phyloP scores from a whole-genome alignment of 2,329 filamentous ascomycete species.

The Clonostachys byssicola region DNA sequence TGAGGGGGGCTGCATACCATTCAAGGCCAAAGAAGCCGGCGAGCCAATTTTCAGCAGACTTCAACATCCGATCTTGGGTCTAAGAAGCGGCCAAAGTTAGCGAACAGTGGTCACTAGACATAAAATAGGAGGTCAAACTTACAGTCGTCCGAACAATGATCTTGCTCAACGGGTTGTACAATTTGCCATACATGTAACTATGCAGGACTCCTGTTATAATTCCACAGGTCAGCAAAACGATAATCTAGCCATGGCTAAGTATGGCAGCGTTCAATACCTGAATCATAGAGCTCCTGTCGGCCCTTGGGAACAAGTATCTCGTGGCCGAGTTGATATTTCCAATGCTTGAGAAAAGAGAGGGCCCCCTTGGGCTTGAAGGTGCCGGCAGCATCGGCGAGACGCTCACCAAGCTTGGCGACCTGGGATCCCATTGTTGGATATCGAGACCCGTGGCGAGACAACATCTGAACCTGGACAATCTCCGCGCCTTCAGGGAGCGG shows the following conservation, averaged over 20 bases:
- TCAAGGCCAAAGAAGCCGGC: conserved; percentile 75
- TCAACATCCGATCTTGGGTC: conserved; percentile 74
- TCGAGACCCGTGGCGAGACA: conserved; percentile 68
- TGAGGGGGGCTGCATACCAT: conserved; percentile 36
- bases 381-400: conserved; percentile 48
- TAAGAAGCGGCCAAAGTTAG: conserved; percentile 7
- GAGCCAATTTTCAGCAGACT: conserved; percentile 74
- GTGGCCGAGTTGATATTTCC: conserved; percentile 64
- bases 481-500: conserved; percentile 61
- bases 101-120: background rate
- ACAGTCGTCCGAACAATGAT: conserved; percentile 68
- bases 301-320: conserved; percentile 72
- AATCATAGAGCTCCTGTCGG: conserved; percentile 69
- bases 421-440: conserved; percentile 63
- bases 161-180: conserved; percentile 70
- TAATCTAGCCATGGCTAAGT: background rate
- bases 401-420: conserved; percentile 49
- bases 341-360: conserved; percentile 63
- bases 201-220: conserved; percentile 52
- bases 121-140: conserved; percentile 8
- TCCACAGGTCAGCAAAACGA: background rate
- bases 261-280: conserved; percentile 24
- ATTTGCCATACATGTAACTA: conserved; percentile 66
- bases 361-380: conserved; percentile 52
- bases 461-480: conserved; percentile 67